phyloP scores from a whole-genome alignment of 2,329 filamentous ascomycete genomes.

The Septoria petroselini region DNA sequence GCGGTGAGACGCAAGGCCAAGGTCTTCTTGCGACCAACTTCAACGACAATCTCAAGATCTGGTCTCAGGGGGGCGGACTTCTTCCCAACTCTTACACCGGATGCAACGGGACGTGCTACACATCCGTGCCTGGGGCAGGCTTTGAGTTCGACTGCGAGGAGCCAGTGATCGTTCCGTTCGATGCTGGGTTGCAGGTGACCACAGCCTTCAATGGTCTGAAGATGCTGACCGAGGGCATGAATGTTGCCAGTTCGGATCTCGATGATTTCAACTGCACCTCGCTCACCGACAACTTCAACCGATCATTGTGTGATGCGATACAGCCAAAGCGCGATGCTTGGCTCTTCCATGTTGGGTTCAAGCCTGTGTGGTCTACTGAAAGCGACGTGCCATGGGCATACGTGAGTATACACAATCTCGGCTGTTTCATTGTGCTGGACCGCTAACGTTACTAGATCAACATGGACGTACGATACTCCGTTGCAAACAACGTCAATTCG shows the following conservation, averaged over 20 bases:
- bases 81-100: neutral
- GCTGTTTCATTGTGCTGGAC: neutral
- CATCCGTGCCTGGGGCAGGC: conserved; percentile 17
- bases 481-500: neutral
- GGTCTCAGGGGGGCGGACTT: neutral
- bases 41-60: conserved; percentile 2
- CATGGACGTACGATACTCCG: neutral
- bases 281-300: neutral
- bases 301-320: neutral
- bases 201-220: neutral
- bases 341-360: neutral
- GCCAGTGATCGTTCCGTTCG: conserved; percentile 1
- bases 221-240: neutral
- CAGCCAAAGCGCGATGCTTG: neutral
- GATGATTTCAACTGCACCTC: neutral
- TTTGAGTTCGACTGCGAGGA: conserved; percentile 25
- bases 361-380: neutral
- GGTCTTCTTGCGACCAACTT: neutral
- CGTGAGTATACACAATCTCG: too few species aligned
- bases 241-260: neutral
- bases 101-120: conserved; percentile 21
- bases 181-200: neutral
- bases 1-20: neutral
- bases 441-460: conserved; percentile 1
- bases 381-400: neutral